phyloP scores from a whole-genome alignment of 345 rosid genomes.

The sweet orange (Citrus sinensis) region DNA sequence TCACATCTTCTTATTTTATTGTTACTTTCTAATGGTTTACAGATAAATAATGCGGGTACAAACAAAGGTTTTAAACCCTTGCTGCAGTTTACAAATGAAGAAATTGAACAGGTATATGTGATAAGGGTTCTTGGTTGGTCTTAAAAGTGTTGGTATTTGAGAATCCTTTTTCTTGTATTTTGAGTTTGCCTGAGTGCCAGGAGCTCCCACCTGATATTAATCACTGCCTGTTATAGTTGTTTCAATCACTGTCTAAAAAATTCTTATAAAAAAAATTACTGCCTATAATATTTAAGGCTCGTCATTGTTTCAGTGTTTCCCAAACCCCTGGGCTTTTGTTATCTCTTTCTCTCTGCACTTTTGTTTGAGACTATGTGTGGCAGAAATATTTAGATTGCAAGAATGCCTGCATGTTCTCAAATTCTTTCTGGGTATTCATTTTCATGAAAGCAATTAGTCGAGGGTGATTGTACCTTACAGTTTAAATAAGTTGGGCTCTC shows the following conservation, averaged over 20 bases:
- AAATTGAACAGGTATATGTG: constrained; percentile 64
- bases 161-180: background rate
- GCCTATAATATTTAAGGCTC: background rate
- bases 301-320: background rate
- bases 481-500: background rate
- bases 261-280: background rate
- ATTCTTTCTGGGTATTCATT: background rate
- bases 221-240: background rate
- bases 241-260: background rate
- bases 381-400: background rate
- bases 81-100: constrained; percentile 83
- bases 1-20: background rate
- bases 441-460: background rate
- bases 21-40: constrained; percentile 16
- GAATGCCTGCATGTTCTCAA: background rate
- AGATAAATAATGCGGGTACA: constrained; percentile 94
- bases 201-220: background rate
- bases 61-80: constrained; percentile 92
- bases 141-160: background rate
- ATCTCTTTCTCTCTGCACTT: background rate
- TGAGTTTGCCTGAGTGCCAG: background rate
- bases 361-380: background rate
- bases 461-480: background rate
- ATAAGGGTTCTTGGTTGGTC: background rate
- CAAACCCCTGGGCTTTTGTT: background rate